Percentiles rank a stretch among this genome's conserved stretches.
phyloP scores from a whole-genome alignment of 306 rosid species.

The Luffa aegyptiaca region DNA sequence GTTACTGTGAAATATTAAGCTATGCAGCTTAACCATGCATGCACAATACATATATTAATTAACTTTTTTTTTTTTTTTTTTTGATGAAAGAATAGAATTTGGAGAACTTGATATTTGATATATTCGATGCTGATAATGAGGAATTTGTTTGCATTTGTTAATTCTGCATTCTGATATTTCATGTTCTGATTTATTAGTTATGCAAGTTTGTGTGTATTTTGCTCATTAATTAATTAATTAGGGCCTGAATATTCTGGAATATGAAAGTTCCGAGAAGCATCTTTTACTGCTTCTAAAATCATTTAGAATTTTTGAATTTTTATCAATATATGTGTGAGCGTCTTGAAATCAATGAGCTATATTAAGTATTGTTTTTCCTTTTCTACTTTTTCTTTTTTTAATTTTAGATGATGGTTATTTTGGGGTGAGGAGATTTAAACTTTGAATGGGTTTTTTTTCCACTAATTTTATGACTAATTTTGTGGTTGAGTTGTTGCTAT shows the following conservation, averaged over 20 bases:
- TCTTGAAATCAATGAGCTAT: not conserved
- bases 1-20: not conserved
- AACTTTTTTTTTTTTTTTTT: not conserved
- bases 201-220: not conserved
- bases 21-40: not conserved
- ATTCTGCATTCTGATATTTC: not conserved
- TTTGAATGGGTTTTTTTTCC: too few relatives aligned
- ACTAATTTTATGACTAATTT: too few relatives aligned
- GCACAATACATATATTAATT: not conserved
- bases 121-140: not conserved
- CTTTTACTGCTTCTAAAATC: not conserved
- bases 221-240: not conserved
- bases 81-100: not conserved
- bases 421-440: not conserved
- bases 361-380: not conserved
- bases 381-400: not conserved
- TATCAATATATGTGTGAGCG: not conserved
- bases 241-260: not conserved
- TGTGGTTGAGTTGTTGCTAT: not conserved
- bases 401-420: not conserved
- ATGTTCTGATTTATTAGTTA: not conserved
- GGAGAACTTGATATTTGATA: not conserved
- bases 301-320: not conserved
- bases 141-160: not conserved
- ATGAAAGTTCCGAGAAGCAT: constrained; percentile 1